A percentile compares a stretch with the other conserved stretches of the same genome.
Evolutionary conservation across 306 rosid genomes (phyloP).

Genomic region (Parietaria judaica): DNA sequence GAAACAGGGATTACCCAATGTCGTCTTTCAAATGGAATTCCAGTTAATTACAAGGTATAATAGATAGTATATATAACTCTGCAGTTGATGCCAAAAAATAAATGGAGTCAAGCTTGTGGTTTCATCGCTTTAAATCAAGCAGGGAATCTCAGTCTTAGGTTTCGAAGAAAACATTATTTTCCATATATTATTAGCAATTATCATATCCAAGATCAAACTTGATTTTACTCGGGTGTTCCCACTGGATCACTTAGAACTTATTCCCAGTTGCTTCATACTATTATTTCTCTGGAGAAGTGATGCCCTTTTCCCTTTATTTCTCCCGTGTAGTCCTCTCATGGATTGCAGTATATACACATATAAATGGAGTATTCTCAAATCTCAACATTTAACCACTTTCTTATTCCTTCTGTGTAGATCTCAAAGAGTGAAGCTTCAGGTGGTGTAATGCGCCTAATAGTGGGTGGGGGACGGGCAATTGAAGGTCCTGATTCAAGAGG

Average conservation of each 20-base stretch:
- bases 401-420: slow-evolving; percentile 37
- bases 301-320: not conserved
- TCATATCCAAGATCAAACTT: not conserved
- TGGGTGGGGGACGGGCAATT: slow-evolving; percentile 96
- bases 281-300: not conserved
- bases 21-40: slow-evolving; percentile 84
- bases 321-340: not conserved
- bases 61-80: slow-evolving; percentile 8
- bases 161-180: not conserved
- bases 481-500: slow-evolving; percentile 76
- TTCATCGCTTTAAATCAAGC: not conserved
- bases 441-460: slow-evolving; percentile 97
- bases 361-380: not conserved
- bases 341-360: not conserved
- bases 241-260: not conserved
- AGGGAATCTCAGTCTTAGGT: not conserved
- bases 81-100: slow-evolving; percentile 16
- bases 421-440: slow-evolving; percentile 83
- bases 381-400: not conserved
- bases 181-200: not conserved
- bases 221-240: not conserved
- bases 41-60: slow-evolving; percentile 84
- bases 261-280: not conserved
- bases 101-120: not conserved
- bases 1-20: slow-evolving; percentile 84